A percentile compares a stretch with the other conserved stretches of the same genome.
Conservation (phyloP, 1,139 yeast genomes). For the Martiniozyma asiatica region DNA sequence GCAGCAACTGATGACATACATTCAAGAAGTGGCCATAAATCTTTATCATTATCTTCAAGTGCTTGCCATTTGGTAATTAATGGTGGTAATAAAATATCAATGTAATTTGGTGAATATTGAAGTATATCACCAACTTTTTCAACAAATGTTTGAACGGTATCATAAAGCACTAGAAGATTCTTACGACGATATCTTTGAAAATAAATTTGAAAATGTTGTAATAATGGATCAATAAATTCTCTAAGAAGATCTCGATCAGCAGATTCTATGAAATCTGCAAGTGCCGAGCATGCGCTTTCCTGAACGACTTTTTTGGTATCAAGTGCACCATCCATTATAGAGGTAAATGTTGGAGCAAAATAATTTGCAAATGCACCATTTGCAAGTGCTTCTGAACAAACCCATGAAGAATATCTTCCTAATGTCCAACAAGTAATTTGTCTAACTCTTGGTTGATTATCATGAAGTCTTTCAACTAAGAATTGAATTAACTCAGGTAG, state of each 20-base stretch:
- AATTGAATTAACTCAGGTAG: slow-evolving; percentile 77
- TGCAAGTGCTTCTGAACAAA: slow-evolving; percentile 49
- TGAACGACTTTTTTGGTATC: slow-evolving; percentile 88
- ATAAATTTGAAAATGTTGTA: slow-evolving; percentile 62
- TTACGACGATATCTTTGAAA: slow-evolving; percentile 70
- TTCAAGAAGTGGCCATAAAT: slow-evolving; percentile 83
- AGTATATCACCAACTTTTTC: slow-evolving; percentile 59
- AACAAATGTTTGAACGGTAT: slow-evolving; percentile 84
- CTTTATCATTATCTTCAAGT: slow-evolving; percentile 66
- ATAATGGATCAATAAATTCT: slow-evolving; percentile 52
- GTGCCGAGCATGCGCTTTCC: slow-evolving; percentile 84
- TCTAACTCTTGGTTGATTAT: slow-evolving; percentile 73
- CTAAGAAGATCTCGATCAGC: slow-evolving; percentile 47
- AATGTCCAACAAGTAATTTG: slow-evolving; percentile 95
- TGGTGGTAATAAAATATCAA: slow-evolving; percentile 64
- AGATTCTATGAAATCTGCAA: slow-evolving; percentile 72
- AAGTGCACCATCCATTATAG: slow-evolving; percentile 61
- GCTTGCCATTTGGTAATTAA: slow-evolving; percentile 68
- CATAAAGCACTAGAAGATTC: slow-evolving; percentile 72
- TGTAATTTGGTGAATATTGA: slow-evolving; percentile 37
- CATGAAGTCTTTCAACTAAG: slow-evolving; percentile 67
- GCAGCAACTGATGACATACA: slow-evolving; percentile 91
- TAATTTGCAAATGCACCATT: slow-evolving; percentile 56
- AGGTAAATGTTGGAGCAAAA: slow-evolving; percentile 66
- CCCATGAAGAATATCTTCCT: slow-evolving; percentile 78